Base-by-base conservation (phyloP, 2,329 filamentous ascomycete species). In the Fusarium proliferatum region DNA sequence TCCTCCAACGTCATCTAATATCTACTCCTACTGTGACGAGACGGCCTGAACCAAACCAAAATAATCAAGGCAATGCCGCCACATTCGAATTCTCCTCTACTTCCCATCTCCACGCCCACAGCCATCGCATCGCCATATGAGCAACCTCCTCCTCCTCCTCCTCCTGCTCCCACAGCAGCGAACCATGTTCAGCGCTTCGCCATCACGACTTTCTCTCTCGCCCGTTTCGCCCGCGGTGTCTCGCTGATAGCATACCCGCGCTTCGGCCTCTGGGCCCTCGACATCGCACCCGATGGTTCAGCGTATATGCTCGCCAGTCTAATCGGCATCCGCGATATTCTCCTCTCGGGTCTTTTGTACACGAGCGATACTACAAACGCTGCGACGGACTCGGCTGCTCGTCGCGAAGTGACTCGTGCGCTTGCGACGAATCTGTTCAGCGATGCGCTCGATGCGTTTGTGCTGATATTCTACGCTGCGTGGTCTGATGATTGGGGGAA, bases 381-480 rank as follows among this genome's bases (percentile, higher is more conserved):
- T 26, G 52, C 56, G 19, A 43, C 51, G 21, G 74, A 76, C 19
- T 45, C 62, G 6, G 46, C 62, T 23, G 72, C 67, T 34, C 70
- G 73, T 45, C 76, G 77, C 55, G 80, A 81, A 53, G 70, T 79
- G 9, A 76, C 76, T 39, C 77, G 80, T 59, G 80, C 80, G 6
- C 71, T 82, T 36, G 76, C 78, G 16, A 72, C 75, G 30, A 80
- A 76, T 45, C 72, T 82, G 9, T 76, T 81, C 28, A 80, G 79
- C 69, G 80, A 82, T 73, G 79, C 79, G 64, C 75, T 80, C 48
- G 80, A 81, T 72, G 78, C 80, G 10, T 81, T 80, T 34, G 76
- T 81, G 43, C 73, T 81, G 59, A 80, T 82, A 53, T 81, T 82
- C 59, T 79, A 79, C 26, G 79, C 79, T 23, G 80, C 79, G 3